These are phyloP conservation scores for Fomitopsis schrenkii DNA, from an alignment of 1,284 basidiomycete species.

Conservation along the genomic window DNA sequence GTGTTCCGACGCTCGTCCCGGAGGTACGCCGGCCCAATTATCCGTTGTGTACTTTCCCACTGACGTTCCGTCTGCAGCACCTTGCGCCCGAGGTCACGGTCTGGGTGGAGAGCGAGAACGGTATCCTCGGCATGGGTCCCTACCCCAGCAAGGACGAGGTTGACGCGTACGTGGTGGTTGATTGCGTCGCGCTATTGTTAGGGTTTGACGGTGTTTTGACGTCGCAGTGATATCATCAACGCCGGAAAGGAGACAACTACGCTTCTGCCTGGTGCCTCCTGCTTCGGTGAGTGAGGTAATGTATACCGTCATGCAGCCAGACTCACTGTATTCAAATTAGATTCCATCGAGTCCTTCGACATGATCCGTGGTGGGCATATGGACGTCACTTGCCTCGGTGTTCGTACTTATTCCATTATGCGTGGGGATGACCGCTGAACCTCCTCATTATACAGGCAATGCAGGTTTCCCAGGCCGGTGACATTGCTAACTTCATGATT, in stretches of 20 bases:
- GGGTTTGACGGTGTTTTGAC: neutral
- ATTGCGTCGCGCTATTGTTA: neutral
- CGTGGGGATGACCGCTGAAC: neutral
- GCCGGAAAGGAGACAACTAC: constrained; percentile 95
- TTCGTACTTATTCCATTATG: constrained; percentile 28
- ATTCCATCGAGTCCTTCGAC: constrained; percentile 87
- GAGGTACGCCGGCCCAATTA: constrained; percentile 15
- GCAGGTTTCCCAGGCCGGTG: constrained; percentile 88
- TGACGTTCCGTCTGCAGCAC: constrained; percentile 38
- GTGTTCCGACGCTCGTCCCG: constrained; percentile 89
- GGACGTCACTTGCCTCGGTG: constrained; percentile 84
- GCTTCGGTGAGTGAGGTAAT: constrained; percentile 62
- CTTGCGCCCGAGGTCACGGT: constrained; percentile 72
- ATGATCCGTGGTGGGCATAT: constrained; percentile 97
- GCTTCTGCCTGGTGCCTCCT: constrained; percentile 83
- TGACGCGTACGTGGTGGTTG: constrained; percentile 67
- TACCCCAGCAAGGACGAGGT: constrained; percentile 84
- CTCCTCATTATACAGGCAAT: constrained; percentile 57
- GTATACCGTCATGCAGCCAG: neutral
- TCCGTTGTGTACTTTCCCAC: constrained; percentile 26
- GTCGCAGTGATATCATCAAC: constrained; percentile 78
- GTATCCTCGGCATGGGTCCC: constrained; percentile 92
- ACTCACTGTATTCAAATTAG: constrained; percentile 29
- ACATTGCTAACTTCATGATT: constrained; percentile 97
- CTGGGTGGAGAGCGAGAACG: constrained; percentile 93